A percentile compares a stretch with the other conserved stretches of the same genome.
phyloP scores from a whole-genome alignment of 1,139 yeast species.

The Diutina mesorugosa region DNA sequence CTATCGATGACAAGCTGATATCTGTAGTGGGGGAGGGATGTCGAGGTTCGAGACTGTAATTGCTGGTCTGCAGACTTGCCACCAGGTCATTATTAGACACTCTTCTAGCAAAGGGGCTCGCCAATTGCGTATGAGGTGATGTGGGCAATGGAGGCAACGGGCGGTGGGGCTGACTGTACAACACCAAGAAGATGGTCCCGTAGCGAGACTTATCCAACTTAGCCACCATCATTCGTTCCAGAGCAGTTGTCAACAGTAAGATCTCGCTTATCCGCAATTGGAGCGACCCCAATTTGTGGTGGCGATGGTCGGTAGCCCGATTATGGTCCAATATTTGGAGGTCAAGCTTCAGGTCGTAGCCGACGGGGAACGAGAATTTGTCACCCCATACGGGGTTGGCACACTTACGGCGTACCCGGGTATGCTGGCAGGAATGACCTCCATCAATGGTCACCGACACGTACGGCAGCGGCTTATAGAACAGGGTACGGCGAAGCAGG shows the following conservation, averaged over 20 bases:
- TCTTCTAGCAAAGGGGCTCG: background rate
- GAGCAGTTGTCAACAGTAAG: constrained; percentile 40
- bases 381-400: constrained; percentile 97
- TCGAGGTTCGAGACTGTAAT: constrained; percentile 10
- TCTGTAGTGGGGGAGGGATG: background rate
- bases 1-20: background rate
- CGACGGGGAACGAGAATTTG: constrained; percentile 62
- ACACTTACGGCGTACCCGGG: constrained; percentile 86
- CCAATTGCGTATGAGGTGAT: background rate
- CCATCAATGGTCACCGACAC: constrained; percentile 97
- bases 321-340: constrained; percentile 94
- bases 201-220: background rate
- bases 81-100: constrained; percentile 76
- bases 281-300: constrained; percentile 95
- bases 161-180: background rate
- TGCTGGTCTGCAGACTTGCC: constrained; percentile 76
- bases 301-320: constrained; percentile 95
- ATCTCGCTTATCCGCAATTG: constrained; percentile 86
- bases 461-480: constrained; percentile 94
- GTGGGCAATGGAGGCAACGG: background rate
- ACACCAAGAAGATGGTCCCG: background rate
- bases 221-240: background rate
- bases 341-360: constrained; percentile 77
- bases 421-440: constrained; percentile 75
- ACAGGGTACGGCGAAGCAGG: constrained; percentile 10